Evolutionary conservation across 495 filamentous ascomycete species (phyloP).

Genomic region (Glutinoglossum americanum): DNA sequence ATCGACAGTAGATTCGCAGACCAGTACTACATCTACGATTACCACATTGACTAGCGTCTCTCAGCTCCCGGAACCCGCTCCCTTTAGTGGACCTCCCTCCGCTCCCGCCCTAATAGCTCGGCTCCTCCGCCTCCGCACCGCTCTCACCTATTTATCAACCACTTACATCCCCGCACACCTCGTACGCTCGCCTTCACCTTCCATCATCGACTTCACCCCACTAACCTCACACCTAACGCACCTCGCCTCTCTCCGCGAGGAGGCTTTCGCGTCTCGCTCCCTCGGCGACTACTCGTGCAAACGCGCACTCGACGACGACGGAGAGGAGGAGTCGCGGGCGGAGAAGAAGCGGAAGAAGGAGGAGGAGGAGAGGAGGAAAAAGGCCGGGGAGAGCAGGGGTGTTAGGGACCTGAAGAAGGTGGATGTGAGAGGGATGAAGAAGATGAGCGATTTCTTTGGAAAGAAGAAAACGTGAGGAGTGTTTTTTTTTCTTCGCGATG

Average conservation of each 20-base stretch:
- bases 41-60: background rate
- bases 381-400: slow-evolving; percentile 45
- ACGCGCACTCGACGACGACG: slow-evolving; percentile 29
- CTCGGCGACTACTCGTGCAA: slow-evolving; percentile 58
- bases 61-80: background rate
- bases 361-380: slow-evolving; percentile 38
- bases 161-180: slow-evolving; percentile 42
- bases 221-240: slow-evolving; percentile 44
- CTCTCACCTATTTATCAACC: slow-evolving; percentile 53
- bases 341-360: slow-evolving; percentile 52
- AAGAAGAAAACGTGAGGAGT: slow-evolving; percentile 34
- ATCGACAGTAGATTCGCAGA: slow-evolving; percentile 15
- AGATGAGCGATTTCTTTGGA: slow-evolving; percentile 83
- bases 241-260: slow-evolving; percentile 39
- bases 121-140: slow-evolving; percentile 51
- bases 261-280: slow-evolving; percentile 43
- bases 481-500: no score
- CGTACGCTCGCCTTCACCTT: slow-evolving; percentile 23
- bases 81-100: background rate
- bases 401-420: slow-evolving; percentile 71
- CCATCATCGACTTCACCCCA: slow-evolving; percentile 34
- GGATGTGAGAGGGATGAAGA: slow-evolving; percentile 82
- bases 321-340: slow-evolving; percentile 36
- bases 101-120: slow-evolving; percentile 22
- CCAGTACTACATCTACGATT: slow-evolving; percentile 19